Evolutionary conservation across 2,329 filamentous ascomycete genomes (phyloP).

Genomic region (Calonectria montana): DNA sequence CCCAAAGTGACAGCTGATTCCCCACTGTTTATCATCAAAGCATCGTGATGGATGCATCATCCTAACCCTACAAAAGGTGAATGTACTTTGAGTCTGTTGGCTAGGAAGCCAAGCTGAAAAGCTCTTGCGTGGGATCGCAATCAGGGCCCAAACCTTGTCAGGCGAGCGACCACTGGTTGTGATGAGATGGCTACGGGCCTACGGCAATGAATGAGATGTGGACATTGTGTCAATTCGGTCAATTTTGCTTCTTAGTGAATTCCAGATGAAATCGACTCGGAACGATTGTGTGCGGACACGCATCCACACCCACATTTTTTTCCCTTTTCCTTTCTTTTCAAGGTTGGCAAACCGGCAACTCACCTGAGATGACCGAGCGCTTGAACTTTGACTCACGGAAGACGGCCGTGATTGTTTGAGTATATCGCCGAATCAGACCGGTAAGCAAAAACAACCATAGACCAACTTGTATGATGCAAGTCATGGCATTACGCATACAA

Average conservation of each 20-base stretch:
- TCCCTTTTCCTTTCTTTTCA: background rate
- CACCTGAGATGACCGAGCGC: constrained; percentile 18
- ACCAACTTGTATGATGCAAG: constrained; percentile 6
- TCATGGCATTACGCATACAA: constrained; percentile 12
- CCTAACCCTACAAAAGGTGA: constrained; percentile 11
- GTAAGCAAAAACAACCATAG: constrained; percentile 6
- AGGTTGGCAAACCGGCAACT: constrained; percentile 14
- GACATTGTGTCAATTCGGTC: background rate
- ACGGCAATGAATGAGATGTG: background rate
- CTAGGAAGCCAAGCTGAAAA: background rate
- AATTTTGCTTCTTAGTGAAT: constrained; percentile 16
- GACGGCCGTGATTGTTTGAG: background rate
- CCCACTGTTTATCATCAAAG: constrained; percentile 29
- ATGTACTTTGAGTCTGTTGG: constrained; percentile 5
- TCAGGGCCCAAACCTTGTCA: constrained; percentile 18
- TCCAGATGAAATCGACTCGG: background rate
- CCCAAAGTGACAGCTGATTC: constrained; percentile 34
- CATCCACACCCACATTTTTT: background rate
- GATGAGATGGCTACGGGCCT: background rate
- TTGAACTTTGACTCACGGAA: background rate
- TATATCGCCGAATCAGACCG: background rate
- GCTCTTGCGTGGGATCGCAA: background rate
- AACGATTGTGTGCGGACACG: background rate
- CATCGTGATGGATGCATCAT: constrained; percentile 27
- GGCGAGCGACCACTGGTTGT: background rate